Conservation (phyloP, 2,329 filamentous ascomycete genomes). For the Exophiala sp. region DNA sequence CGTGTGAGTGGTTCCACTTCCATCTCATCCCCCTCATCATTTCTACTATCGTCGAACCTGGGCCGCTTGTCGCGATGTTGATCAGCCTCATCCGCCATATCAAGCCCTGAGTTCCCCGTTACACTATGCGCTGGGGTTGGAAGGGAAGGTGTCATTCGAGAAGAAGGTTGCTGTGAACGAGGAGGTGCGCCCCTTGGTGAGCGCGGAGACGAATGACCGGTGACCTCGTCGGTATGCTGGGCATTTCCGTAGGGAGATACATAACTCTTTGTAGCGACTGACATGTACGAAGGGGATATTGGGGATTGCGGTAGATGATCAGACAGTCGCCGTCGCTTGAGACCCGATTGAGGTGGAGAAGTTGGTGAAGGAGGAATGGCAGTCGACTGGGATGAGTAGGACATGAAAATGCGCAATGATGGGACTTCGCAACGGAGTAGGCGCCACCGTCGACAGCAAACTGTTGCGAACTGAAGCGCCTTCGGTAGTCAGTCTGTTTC, state of each 20-base stretch:
- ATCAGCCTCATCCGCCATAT: conserved; percentile 35
- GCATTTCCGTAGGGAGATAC: conserved; percentile 43
- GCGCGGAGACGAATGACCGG: conserved; percentile 40
- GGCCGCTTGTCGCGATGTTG: conserved; percentile 27
- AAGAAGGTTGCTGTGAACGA: conserved; percentile 42
- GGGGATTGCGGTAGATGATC: conserved; percentile 23
- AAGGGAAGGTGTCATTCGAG: conserved; percentile 39
- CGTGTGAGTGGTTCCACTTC: conserved; percentile 18
- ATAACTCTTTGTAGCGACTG: conserved; percentile 48
- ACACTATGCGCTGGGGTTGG: conserved; percentile 47
- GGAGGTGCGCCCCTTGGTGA: conserved; percentile 38
- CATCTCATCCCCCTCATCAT: conserved; percentile 19
- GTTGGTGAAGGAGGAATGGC: conserved; percentile 42
- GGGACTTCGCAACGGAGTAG: conserved; percentile 6
- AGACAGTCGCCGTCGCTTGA: conserved; percentile 32
- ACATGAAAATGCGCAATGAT: conserved; percentile 24
- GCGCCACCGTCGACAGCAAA: conserved; percentile 12
- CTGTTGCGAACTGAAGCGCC: background rate
- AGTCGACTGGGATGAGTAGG: conserved; percentile 29
- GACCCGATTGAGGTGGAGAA: conserved; percentile 39
- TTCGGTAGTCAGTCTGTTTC: background rate
- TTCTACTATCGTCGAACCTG: conserved; percentile 13
- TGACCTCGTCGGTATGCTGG: conserved; percentile 33
- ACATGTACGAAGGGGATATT: conserved; percentile 48
- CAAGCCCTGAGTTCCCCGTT: conserved; percentile 35